Percentiles rank a stretch among this genome's conserved stretches.
Evolutionary conservation across 768 basidiomycete genomes (phyloP).

Genomic region (Paxillus rubicundulus): DNA sequence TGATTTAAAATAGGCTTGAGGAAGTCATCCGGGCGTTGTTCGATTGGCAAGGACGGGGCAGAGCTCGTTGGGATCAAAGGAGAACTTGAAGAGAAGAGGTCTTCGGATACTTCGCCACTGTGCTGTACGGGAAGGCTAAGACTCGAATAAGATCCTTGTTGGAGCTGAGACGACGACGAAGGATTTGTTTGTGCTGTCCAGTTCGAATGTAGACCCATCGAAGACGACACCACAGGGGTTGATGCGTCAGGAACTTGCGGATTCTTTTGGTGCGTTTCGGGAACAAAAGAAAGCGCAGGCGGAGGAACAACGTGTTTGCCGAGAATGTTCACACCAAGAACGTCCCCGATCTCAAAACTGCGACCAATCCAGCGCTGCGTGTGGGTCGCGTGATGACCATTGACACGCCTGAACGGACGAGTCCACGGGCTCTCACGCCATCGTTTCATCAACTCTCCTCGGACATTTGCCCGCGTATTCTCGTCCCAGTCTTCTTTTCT

Average conservation of each 20-base stretch:
- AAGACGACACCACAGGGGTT: slow-evolving; percentile 20
- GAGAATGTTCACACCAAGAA: slow-evolving; percentile 67
- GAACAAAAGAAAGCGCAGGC: not conserved
- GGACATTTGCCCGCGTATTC: slow-evolving; percentile 44
- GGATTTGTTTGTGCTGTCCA: slow-evolving; percentile 21
- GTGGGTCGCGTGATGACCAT: not conserved
- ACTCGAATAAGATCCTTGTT: slow-evolving; percentile 12
- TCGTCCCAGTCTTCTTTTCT: slow-evolving; percentile 66
- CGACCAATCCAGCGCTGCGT: slow-evolving; percentile 60
- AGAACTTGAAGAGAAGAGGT: slow-evolving; percentile 20
- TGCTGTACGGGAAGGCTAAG: slow-evolving; percentile 12
- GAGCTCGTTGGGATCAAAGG: slow-evolving; percentile 18
- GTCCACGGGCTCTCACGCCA: slow-evolving; percentile 75
- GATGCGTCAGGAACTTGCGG: slow-evolving; percentile 12
- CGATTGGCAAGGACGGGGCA: not conserved
- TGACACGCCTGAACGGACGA: slow-evolving; percentile 35
- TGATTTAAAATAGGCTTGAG: slow-evolving; percentile 28
- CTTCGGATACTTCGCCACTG: slow-evolving; percentile 8
- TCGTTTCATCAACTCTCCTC: slow-evolving; percentile 54
- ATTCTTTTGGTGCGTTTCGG: slow-evolving; percentile 3
- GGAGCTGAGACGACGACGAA: slow-evolving; percentile 9
- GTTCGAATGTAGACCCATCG: slow-evolving; percentile 18
- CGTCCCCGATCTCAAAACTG: slow-evolving; percentile 75
- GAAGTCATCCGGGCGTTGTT: not conserved
- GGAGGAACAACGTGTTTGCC: slow-evolving; percentile 21